A percentile compares a stretch with the other conserved stretches of the same genome.
Conservation (phyloP, 352 stramenopile genomes). For the Globisporangium mamillatum region DNA sequence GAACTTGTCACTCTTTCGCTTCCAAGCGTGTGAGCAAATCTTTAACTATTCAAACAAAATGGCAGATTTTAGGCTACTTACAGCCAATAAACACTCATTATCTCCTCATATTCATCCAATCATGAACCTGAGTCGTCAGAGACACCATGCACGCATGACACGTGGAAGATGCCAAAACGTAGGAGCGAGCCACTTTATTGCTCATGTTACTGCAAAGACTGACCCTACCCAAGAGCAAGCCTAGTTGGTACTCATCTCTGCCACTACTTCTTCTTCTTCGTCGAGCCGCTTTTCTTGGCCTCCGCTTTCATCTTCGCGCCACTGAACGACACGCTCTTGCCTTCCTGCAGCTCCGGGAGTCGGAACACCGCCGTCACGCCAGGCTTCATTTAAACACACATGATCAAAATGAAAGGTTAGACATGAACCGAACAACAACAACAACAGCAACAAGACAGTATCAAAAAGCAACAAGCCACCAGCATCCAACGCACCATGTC, state of each 20-base stretch:
- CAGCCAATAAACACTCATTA: too few relatives aligned
- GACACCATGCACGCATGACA: neutral
- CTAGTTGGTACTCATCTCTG: neutral
- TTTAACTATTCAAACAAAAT: too few relatives aligned
- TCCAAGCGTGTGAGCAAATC: too few relatives aligned
- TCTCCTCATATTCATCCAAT: too few relatives aligned
- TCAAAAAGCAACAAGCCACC: neutral
- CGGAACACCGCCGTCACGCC: conserved; percentile 50
- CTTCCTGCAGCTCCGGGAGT: conserved; percentile 50
- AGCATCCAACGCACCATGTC: conserved; percentile 33
- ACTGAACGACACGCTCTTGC: conserved; percentile 37
- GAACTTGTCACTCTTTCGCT: too few relatives aligned
- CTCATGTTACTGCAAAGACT: neutral
- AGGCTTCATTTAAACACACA: conserved; percentile 20
- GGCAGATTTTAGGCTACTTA: too few relatives aligned
- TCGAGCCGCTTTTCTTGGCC: neutral
- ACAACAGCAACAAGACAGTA: neutral
- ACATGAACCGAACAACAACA: too few relatives aligned
- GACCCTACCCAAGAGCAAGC: neutral
- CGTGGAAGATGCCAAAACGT: too few relatives aligned
- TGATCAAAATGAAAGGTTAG: too few relatives aligned
- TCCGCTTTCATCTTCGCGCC: neutral
- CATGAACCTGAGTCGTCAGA: neutral
- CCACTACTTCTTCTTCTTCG: conserved; percentile 10
- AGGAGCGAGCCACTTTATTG: too few relatives aligned